Evolutionary conservation across 345 rosid genomes (phyloP), one percentile per base, ranked within the genome.

Genomic region (Salix arbutifolia): DNA sequence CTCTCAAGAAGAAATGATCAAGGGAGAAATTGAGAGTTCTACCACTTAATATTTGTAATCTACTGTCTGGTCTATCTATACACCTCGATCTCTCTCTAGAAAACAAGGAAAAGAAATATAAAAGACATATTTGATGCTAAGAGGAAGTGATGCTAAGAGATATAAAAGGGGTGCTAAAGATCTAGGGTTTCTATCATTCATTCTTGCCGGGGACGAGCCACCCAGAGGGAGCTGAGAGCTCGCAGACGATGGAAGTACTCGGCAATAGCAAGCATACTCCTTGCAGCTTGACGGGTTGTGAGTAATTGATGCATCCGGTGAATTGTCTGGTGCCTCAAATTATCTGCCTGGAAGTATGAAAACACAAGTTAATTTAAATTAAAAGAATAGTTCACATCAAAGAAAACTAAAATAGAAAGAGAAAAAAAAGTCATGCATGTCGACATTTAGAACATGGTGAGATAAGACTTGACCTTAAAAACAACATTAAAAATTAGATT

Each of bases 221-320:
- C 21, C 99, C 99, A 96, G 56, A 94, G 93, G 21, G 99, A 94
- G 79, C 99, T 96, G 23, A 96, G 90, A 76, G 96, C 91, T 65
- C 97, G 95, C 72, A 96, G 97, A 74, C 99, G 97, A 64, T 94
- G 94, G 80, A 89, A 94, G 72, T 96, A 92, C 84, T 96, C 99
- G 0, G 96, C 90, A 0, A 92, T 86, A 0, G 94, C 97, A 65
- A 96, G 77, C 71, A 96, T 74, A 79, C 98, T 89, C 65, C 96
- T 84, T 14, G 99, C 99, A 28, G 92, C 88, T 84, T 96, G 99
- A 37, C 93, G 92, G 33, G 86, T 90, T 21, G 99, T 94, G 62
- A 96, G 80, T 71, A 94, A 30, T 62, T 94, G 97, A 48, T 86
- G 85, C 74, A 96, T 81, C 70, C 94, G 89, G 69, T 90, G 97